Evolutionary conservation across 164 flowering plant genomes (phyloP).

Genomic region (Aristolochia fimbriata): DNA sequence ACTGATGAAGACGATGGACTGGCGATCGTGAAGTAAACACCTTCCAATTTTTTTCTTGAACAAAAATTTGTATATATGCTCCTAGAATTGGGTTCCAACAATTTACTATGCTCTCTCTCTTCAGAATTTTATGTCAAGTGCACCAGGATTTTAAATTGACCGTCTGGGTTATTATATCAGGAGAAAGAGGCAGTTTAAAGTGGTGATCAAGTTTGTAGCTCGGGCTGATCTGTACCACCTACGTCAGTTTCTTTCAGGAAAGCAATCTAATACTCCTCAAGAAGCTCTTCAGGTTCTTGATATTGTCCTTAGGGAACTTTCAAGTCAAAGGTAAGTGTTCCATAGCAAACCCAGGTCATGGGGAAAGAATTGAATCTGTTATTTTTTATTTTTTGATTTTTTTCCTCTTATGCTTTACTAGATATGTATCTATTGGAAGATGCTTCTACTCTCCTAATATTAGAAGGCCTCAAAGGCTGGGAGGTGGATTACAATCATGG

Average conservation of each 20-base stretch:
- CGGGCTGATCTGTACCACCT: constrained; percentile 30
- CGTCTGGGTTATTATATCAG: not conserved
- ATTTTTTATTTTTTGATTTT: not conserved
- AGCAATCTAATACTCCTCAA: constrained; percentile 31
- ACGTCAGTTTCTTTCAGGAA: constrained; percentile 37
- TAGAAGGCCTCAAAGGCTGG: constrained; percentile 32
- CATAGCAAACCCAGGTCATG: not conserved
- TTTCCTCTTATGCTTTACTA: constrained; percentile 2
- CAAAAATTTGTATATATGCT: not conserved
- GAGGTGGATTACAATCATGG: constrained; percentile 62
- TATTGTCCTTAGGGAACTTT: constrained; percentile 35
- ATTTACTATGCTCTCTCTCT: no score
- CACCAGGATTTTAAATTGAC: not conserved
- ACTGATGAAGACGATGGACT: constrained; percentile 24
- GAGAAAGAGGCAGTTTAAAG: constrained; percentile 32
- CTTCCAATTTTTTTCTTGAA: not conserved
- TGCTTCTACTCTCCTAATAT: constrained; percentile 46
- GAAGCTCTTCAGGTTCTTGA: constrained; percentile 39
- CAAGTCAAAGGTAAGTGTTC: constrained; percentile 26
- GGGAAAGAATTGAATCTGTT: not conserved
- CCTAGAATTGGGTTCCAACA: no score
- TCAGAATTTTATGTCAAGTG: no score
- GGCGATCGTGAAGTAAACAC: constrained; percentile 11
- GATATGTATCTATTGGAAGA: constrained; percentile 42
- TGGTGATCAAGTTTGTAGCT: constrained; percentile 35